Conservation (phyloP, 129 eudicot species). For the Artemisia tridentata region DNA sequence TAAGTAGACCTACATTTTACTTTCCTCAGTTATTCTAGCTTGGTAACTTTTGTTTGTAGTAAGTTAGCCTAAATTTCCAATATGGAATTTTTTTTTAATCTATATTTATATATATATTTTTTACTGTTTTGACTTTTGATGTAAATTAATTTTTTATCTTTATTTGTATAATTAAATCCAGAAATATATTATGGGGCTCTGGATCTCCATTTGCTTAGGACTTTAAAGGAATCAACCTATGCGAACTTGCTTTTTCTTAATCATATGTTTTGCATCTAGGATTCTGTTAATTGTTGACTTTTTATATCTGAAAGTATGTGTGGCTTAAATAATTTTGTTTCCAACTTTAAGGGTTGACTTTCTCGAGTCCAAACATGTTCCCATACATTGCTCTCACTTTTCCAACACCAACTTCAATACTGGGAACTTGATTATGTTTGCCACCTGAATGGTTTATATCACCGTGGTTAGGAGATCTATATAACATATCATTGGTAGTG, state of each 20-base stretch:
- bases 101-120: background rate
- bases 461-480: background rate
- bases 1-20: constrained; percentile 21
- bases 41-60: constrained; percentile 25
- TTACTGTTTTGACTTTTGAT: constrained; percentile 26
- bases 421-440: background rate
- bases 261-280: constrained; percentile 19
- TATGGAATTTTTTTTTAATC: constrained; percentile 25
- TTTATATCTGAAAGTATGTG: constrained; percentile 7
- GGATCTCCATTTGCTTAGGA: constrained; percentile 35
- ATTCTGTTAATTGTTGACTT: constrained; percentile 28
- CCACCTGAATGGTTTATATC: constrained; percentile 9
- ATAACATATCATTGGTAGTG: background rate
- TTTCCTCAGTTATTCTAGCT: constrained; percentile 15
- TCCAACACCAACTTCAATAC: background rate
- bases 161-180: constrained; percentile 35
- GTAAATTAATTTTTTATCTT: constrained; percentile 33
- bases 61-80: constrained; percentile 25
- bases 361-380: background rate
- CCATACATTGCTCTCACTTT: background rate
- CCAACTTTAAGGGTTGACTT: constrained; percentile 21
- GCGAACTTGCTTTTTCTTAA: constrained; percentile 21
- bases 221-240: constrained; percentile 29
- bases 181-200: constrained; percentile 27
- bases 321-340: constrained; percentile 16